Evolutionary conservation across 1,284 basidiomycete species (phyloP).

Genomic region (Peniophora sp.): DNA sequence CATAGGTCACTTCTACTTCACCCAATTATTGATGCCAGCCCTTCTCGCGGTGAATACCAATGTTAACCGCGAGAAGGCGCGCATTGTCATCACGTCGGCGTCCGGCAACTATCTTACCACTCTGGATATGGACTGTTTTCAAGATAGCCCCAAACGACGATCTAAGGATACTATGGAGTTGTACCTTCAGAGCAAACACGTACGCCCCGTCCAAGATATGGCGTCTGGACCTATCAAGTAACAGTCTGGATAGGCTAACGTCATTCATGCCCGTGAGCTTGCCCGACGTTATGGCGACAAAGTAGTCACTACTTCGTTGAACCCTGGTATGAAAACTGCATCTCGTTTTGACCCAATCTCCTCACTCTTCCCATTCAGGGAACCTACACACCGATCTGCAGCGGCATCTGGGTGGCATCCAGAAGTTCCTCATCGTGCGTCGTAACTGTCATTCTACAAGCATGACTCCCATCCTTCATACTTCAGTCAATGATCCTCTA

Average conservation of each 20-base stretch:
- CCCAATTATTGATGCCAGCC: slow-evolving; percentile 35
- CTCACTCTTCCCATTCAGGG: neutral
- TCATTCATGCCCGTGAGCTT: slow-evolving; percentile 27
- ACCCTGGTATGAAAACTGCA: slow-evolving; percentile 6
- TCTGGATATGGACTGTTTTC: neutral
- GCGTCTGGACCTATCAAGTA: neutral
- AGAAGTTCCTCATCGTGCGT: neutral
- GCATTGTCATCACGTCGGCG: slow-evolving; percentile 36
- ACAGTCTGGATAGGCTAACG: slow-evolving; percentile 24
- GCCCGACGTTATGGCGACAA: slow-evolving; percentile 14
- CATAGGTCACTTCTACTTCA: slow-evolving; percentile 39
- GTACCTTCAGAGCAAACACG: slow-evolving; percentile 40
- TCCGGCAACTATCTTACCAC: slow-evolving; percentile 17
- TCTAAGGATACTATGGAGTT: slow-evolving; percentile 18
- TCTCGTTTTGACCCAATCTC: neutral
- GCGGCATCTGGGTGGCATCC: neutral
- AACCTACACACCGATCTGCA: neutral
- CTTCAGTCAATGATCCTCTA: slow-evolving; percentile 14
- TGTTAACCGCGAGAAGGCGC: slow-evolving; percentile 24
- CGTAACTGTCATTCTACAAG: too few relatives aligned
- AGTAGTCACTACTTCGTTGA: slow-evolving; percentile 9
- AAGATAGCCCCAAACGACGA: slow-evolving; percentile 17
- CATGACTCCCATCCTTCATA: neutral
- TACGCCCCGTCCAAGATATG: slow-evolving; percentile 10
- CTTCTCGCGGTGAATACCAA: slow-evolving; percentile 22